Evolutionary conservation across 805 yeast species (phyloP).

Genomic region (Candida saitoana): DNA sequence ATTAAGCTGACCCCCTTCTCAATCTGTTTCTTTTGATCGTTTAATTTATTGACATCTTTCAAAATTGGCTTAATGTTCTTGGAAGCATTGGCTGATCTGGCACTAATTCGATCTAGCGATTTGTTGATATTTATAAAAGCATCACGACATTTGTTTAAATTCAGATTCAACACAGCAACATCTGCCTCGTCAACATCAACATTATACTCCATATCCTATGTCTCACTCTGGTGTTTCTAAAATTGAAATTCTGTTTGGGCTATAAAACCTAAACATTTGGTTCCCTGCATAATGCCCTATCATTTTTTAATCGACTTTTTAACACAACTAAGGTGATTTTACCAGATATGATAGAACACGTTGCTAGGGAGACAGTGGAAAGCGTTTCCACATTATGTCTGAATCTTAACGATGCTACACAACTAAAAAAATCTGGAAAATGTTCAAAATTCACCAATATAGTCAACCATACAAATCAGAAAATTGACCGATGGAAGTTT

Average conservation of each 20-base stretch:
- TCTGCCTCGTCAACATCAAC: constrained; percentile 76
- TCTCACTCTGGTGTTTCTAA: neutral
- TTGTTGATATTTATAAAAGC: constrained; percentile 52
- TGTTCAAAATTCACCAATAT: constrained; percentile 13
- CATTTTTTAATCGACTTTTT: neutral
- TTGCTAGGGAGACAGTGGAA: constrained; percentile 9
- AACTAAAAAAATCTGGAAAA: constrained; percentile 19
- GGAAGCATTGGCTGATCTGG: constrained; percentile 53
- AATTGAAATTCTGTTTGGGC: neutral
- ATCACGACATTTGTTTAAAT: constrained; percentile 54
- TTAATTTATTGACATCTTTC: constrained; percentile 54
- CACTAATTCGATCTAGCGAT: constrained; percentile 52
- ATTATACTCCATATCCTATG: constrained; percentile 7
- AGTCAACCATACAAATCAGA: constrained; percentile 5
- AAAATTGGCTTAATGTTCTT: constrained; percentile 68
- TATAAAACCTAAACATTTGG: neutral
- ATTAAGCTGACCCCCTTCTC: constrained; percentile 50
- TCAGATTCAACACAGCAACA: constrained; percentile 74
- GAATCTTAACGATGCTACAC: constrained; percentile 16
- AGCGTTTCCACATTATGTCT: constrained; percentile 16
- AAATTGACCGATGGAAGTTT: constrained; percentile 64
- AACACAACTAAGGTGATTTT: neutral
- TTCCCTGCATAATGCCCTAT: neutral
- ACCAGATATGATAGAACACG: neutral
- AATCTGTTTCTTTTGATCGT: constrained; percentile 52